Evolutionary conservation across 345 rosid genomes (phyloP), one percentile per base, ranked within the genome.

Genomic region (Corchorus olitorius): DNA sequence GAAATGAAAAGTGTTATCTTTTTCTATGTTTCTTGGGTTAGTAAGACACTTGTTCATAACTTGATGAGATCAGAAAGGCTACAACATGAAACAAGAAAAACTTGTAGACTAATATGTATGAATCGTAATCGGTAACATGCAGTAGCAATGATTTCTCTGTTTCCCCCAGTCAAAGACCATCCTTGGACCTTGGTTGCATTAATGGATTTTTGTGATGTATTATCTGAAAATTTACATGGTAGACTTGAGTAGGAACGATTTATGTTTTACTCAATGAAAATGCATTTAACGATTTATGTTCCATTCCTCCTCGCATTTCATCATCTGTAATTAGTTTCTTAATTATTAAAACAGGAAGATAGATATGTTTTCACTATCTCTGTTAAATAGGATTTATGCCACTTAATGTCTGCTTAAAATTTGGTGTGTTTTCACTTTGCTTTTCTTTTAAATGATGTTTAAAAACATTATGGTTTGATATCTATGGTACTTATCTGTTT

Each of bases 361-460:
- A 13, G n/a, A 67, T 46, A 13, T 16, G 2, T 48, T 22, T 48
- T 10, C 19, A 3, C 19, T 46, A 49, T 27, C 37, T 46, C 4
- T 35, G 76, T 45, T 56, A 56, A 17, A 17, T 46, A 45, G 72
- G 20, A 20, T 65, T 76, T 22, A 64, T 69, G 61, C 20, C 19
- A 2, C n/a, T 13, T 64, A 16, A 59, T 65, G 48, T 73, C 56
- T 75, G 43, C 64, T 27, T 70, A 45, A 50, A 39, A 33, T 41
- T 69, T 55, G 37, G 13, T 39, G 22, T 14, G 54, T 14, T 60
- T 66, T 41, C 34, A 15, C 2, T 53, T 75, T 65, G 33, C 55
- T 72, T n/a, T 55, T 63, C 61, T 62, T 73, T 75, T 70, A 41
- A n/a, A 46, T 55, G 46, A 62, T 52, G 73, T 65, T 65, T 55